Evolutionary conservation across 2,329 filamentous ascomycete species (phyloP).

Genomic region (Ophiostoma pallidulum): DNA sequence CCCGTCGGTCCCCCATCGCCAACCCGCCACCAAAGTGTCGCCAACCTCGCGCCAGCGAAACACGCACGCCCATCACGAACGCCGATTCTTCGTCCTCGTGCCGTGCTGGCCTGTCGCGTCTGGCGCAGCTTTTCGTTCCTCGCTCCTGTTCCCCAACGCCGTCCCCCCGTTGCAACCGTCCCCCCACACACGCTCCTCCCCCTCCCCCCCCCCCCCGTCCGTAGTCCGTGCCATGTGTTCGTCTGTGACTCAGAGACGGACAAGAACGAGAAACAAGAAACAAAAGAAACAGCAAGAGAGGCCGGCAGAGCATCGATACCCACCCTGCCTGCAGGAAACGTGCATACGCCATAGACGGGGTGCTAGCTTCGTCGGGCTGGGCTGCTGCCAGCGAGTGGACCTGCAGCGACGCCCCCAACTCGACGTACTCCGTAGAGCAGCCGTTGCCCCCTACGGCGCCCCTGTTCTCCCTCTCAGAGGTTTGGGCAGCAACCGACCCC

Average conservation of each 20-base stretch:
- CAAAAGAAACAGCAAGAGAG: not conserved
- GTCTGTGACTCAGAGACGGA: slow-evolving; percentile 8
- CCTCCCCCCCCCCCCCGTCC: not conserved
- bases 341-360: no score
- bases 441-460: slow-evolving; percentile 8
- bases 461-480: not conserved
- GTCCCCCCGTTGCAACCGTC: not conserved
- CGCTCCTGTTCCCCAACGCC: no score
- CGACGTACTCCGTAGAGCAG: no score
- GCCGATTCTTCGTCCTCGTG: not conserved
- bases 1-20: not conserved
- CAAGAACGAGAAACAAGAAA: not conserved
- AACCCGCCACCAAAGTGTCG: not conserved
- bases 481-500: slow-evolving; percentile 6
- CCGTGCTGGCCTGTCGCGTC: not conserved
- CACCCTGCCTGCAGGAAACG: not conserved
- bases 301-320: not conserved
- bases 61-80: not conserved
- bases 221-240: slow-evolving; percentile 6
- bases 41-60: slow-evolving; percentile 8
- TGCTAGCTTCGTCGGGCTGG: not conserved
- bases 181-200: not conserved
- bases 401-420: slow-evolving; percentile 11
- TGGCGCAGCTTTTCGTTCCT: no score
- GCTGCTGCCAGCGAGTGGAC: slow-evolving; percentile 14